phyloP scores from a whole-genome alignment of 108 stramenopile species.

The Nitzschia sp. region DNA sequence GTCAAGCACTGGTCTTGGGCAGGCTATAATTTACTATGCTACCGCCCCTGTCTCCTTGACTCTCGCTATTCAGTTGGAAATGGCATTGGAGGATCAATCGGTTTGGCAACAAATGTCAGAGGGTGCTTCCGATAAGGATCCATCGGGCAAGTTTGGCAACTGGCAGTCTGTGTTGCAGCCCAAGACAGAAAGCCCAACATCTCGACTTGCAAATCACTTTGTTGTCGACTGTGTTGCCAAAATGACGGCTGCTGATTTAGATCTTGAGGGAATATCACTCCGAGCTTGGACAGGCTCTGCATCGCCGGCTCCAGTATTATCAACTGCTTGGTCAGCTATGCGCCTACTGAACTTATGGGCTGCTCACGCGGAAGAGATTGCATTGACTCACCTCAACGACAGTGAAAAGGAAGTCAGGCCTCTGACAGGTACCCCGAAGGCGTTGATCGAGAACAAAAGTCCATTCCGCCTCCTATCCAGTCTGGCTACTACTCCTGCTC shows the following conservation, averaged over 20 bases:
- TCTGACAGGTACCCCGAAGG: not conserved
- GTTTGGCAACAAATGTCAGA: constrained; percentile 13
- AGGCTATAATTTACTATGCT: constrained; percentile 36
- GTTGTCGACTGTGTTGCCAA: constrained; percentile 16
- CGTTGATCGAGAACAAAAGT: constrained; percentile 19
- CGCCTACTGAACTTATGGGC: constrained; percentile 32
- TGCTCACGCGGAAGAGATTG: constrained; percentile 32
- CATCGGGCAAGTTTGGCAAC: constrained; percentile 19
- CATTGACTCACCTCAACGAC: constrained; percentile 11
- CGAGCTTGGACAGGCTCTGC: constrained; percentile 20
- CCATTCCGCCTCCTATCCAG: constrained; percentile 26
- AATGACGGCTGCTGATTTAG: constrained; percentile 22
- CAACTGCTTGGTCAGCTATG: constrained; percentile 26
- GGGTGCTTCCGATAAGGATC: not conserved
- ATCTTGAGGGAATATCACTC: constrained; percentile 19
- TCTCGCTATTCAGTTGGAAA: constrained; percentile 19
- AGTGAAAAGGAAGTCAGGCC: not conserved
- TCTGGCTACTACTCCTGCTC: constrained; percentile 21
- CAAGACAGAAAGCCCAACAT: not conserved
- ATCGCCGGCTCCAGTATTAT: constrained; percentile 2
- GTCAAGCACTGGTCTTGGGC: constrained; percentile 32
- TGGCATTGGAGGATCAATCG: constrained; percentile 14
- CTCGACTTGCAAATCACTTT: constrained; percentile 6
- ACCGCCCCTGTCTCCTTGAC: constrained; percentile 28
- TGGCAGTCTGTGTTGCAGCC: constrained; percentile 25